Base-by-base conservation (phyloP, 2,329 filamentous ascomycete genomes). In the Calonectria hongkongensis region DNA sequence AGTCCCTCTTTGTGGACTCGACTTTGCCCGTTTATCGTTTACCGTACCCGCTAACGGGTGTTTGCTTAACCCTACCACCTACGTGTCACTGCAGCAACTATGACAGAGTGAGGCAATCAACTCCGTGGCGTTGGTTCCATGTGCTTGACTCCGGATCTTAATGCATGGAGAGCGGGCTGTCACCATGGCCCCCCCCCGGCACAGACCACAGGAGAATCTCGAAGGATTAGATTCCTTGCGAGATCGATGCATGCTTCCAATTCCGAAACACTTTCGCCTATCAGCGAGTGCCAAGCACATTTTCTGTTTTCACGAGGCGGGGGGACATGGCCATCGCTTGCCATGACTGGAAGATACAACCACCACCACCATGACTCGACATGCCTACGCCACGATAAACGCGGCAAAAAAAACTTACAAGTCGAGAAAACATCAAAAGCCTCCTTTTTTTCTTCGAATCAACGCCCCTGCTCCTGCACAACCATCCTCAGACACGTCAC, bases 401-500 rank as follows among this genome's bases (percentile, higher is more conserved):
- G 62, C 71, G 67, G 63, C 41, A 68, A 65, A 33, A 58, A 62
- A 25, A 43, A 33, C 33, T n/a, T 30, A 60, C 65, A 66, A 18
- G 21, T 30, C 56, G 28, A 21, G 48, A 62, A 43, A 47, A 36
- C 15, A 25, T 58, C 13, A 68, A 56, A 72, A 66, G 45, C 41
- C 47, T 27, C 28, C 72, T 67, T 63, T 65, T 51, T 48, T 69
- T 67, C 56, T 72, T 66, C 48, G 33, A 51, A 68, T 48, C 56
- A 39, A 33, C 8, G 64, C 67, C 74, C 70, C 41, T 73, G 69
- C 73, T 66, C 50, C 68, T 70, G 68, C 28, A 54, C 58, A 50
- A 67, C 69, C 71, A 72, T 71, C 69, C 67, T 65, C 68, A 71
- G 76, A 75, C 76, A 77, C 75, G 74, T 78, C 76, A 77, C 63